Evolutionary conservation across 2,329 filamentous ascomycete species (phyloP), one percentile per base, ranked within the genome.

Genomic region (Macrophomina tecta): DNA sequence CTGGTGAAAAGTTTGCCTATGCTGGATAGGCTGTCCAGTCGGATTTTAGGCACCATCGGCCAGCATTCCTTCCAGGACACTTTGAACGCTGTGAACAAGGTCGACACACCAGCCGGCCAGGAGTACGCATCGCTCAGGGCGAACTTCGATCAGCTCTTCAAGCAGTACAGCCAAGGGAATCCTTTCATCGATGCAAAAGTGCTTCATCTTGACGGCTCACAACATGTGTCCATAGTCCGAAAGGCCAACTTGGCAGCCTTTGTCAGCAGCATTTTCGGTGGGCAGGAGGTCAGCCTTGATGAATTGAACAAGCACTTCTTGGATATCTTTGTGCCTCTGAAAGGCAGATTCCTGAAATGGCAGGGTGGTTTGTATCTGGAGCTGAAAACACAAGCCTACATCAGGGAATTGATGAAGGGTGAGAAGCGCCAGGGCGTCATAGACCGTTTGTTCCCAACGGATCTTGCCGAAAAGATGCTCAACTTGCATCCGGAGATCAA

Each of bases 191-290:
- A 83, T 23, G 79, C 84, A 4, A 78, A 82, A n/a, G 81, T 84
- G 53, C 76, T 88, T 18, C 86, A 90, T 71, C 79, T 88, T 48
- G 86, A 86, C 67, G 85, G 85, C 53, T 48, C 32, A 16, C 64
- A 56, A 16, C 55, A 66, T 28, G 7, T 56, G 4, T 30, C 40
- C 28, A 48, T 48, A 18, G 85, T 90, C 65, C 83, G 86, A 65
- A 89, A 86, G 73, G 86, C 87, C 48, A 90, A 90, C 70, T 79
- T 89, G 58, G 88, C 88, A 11, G 89, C 87, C 0, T 90, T 89
- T 72, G 84, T 89, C 34, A 87, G 86, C 0, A 86, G 85, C 69
- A 84, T 90, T 32, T 88, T 90, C 71, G 84, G 83, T n/a, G 85
- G 86, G 16, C 85, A 87, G 70, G 86, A 89, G 73, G 86, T 90